phyloP scores from a whole-genome alignment of 768 basidiomycete genomes.

The Naematelia encephala region DNA sequence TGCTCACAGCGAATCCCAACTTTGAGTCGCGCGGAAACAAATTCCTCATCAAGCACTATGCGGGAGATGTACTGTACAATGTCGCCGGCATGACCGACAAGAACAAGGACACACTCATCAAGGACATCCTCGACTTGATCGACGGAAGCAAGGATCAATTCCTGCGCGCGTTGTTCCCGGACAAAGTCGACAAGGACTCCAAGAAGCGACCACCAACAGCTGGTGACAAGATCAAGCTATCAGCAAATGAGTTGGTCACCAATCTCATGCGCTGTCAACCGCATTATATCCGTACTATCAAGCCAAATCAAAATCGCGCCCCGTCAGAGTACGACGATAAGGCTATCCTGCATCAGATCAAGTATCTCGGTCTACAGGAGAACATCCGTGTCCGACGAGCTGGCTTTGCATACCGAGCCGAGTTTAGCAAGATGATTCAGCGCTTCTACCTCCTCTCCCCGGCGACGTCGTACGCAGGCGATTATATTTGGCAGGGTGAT shows the following conservation, averaged over 20 bases:
- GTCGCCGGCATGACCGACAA: slow-evolving; percentile 98
- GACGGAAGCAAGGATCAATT: slow-evolving; percentile 76
- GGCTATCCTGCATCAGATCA: slow-evolving; percentile 96
- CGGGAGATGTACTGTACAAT: slow-evolving; percentile 98
- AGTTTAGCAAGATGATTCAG: slow-evolving; percentile 99
- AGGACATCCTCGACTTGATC: slow-evolving; percentile 88
- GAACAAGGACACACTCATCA: slow-evolving; percentile 96
- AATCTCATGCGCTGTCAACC: slow-evolving; percentile 97
- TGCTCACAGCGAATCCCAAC: slow-evolving; percentile 78
- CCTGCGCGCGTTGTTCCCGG: slow-evolving; percentile 83
- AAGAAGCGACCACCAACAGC: slow-evolving; percentile 98
- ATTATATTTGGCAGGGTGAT: slow-evolving; percentile 94
- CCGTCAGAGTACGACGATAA: slow-evolving; percentile 87
- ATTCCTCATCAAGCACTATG: slow-evolving; percentile 94
- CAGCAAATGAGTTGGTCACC: slow-evolving; percentile 93
- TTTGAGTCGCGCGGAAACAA: slow-evolving; percentile 92
- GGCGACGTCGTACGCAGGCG: slow-evolving; percentile 94
- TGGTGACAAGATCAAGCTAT: slow-evolving; percentile 89
- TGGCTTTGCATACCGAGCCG: slow-evolving; percentile 96
- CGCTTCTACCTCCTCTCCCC: slow-evolving; percentile 94
- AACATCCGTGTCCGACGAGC: slow-evolving; percentile 96
- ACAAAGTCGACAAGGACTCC: slow-evolving; percentile 89
- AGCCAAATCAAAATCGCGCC: slow-evolving; percentile 96
- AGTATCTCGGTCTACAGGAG: slow-evolving; percentile 96
- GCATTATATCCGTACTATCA: slow-evolving; percentile 98